Evolutionary conservation across 139 green algal species (phyloP).

Genomic region (Micractinium conductrix): DNA sequence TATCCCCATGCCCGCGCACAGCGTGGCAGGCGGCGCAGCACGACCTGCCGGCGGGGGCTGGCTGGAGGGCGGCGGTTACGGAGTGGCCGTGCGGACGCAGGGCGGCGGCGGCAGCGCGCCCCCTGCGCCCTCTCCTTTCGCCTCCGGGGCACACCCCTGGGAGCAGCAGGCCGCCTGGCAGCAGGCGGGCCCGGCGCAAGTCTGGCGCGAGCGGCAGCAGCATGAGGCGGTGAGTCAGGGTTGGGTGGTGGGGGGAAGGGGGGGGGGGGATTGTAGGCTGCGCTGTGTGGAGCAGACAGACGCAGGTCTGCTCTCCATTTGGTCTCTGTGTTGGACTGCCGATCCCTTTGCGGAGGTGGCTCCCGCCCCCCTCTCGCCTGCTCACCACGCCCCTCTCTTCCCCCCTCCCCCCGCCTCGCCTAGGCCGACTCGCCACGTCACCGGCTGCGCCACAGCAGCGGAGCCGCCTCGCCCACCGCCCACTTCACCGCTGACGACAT

Average conservation of each 20-base stretch:
- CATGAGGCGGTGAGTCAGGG: slow-evolving; percentile 4
- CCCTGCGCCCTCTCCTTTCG: not conserved
- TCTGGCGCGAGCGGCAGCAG: not conserved
- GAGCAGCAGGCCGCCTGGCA: not conserved
- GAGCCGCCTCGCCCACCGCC: not conserved
- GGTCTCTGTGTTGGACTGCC: no score
- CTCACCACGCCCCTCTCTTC: not conserved
- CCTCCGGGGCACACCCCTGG: not conserved
- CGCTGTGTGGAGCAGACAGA: not conserved
- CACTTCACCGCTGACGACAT: not conserved
- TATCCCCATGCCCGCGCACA: not conserved
- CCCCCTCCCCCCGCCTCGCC: not conserved
- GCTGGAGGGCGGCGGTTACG: no score
- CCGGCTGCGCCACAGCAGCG: not conserved
- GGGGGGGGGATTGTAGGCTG: no score
- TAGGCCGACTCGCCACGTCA: not conserved
- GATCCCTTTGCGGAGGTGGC: no score
- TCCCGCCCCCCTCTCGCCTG: not conserved
- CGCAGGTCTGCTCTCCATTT: no score
- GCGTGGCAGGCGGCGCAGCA: no score
- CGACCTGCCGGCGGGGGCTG: no score
- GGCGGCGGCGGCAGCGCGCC: not conserved
- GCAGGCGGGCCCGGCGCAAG: not conserved
- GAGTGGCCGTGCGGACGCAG: not conserved
- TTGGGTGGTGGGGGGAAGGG: not conserved